Conservation (phyloP, 768 basidiomycete species). For the Trichaptum fuscoviolaceum region DNA sequence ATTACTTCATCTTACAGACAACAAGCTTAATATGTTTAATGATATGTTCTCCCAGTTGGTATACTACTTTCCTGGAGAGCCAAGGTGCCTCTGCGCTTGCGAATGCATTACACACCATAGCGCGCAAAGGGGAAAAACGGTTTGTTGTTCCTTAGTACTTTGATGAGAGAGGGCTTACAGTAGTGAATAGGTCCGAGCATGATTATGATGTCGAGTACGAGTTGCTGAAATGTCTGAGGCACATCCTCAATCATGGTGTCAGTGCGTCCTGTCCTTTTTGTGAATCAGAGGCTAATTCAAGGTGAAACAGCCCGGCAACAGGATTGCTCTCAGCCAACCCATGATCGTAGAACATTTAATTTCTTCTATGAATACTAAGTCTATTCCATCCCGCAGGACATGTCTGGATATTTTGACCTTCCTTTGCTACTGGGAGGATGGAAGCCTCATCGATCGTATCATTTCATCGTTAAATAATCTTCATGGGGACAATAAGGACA, state of each 20-base stretch:
- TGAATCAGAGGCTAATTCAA: conserved; percentile 13
- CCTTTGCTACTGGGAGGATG: conserved; percentile 60
- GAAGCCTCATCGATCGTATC: conserved; percentile 59
- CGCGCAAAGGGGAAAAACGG: conserved; percentile 64
- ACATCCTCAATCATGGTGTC: conserved; percentile 67
- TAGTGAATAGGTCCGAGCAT: conserved; percentile 42
- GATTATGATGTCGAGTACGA: conserved; percentile 82
- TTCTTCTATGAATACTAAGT: conserved; percentile 75
- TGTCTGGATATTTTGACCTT: conserved; percentile 77
- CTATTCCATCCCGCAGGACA: conserved; percentile 71
- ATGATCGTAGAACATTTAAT: conserved; percentile 74
- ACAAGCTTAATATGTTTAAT: conserved; percentile 15
- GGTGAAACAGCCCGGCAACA: conserved; percentile 50
- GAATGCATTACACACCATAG: conserved; percentile 69
- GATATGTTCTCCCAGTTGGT: conserved; percentile 52
- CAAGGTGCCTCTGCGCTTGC: conserved; percentile 85
- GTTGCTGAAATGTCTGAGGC: conserved; percentile 80
- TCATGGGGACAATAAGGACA: conserved; percentile 56
- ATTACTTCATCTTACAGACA: background rate
- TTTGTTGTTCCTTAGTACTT: conserved; percentile 23
- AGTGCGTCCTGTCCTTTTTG: conserved; percentile 20
- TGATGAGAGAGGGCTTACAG: conserved; percentile 8
- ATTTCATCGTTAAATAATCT: conserved; percentile 70
- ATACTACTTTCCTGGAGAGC: conserved; percentile 64
- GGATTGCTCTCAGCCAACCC: conserved; percentile 67